Percentiles rank a stretch among this genome's conserved stretches.
Evolutionary conservation across 352 stramenopile species (phyloP).

Genomic region (Pseudoperonospora humuli): DNA sequence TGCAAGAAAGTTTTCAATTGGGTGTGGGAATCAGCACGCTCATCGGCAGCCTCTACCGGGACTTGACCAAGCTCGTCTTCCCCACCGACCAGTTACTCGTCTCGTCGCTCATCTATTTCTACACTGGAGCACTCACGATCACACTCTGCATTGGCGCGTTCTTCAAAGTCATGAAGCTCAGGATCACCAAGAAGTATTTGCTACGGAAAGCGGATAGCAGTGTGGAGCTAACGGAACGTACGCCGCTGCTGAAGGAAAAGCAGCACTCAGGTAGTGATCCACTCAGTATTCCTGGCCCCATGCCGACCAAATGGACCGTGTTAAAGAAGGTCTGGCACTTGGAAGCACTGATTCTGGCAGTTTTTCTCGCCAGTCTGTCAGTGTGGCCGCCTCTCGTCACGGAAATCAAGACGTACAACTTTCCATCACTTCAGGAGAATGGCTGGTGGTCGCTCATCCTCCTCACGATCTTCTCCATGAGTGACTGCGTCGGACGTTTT

Average conservation of each 20-base stretch:
- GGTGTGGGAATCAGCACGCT: conserved; percentile 74
- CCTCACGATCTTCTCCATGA: conserved; percentile 69
- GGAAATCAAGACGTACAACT: conserved; percentile 77
- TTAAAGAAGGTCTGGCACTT: conserved; percentile 58
- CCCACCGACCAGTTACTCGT: conserved; percentile 42
- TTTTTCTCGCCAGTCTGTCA: conserved; percentile 64
- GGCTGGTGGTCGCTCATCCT: conserved; percentile 81
- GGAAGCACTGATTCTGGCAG: conserved; percentile 56
- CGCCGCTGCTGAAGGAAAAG: conserved; percentile 30
- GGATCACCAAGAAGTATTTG: conserved; percentile 52
- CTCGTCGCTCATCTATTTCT: conserved; percentile 81
- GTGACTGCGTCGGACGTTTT: conserved; percentile 64
- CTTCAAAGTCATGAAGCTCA: conserved; percentile 49
- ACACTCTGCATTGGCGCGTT: conserved; percentile 69
- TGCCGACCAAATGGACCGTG: conserved; percentile 58
- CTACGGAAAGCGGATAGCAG: conserved; percentile 21
- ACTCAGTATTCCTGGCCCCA: conserved; percentile 3
- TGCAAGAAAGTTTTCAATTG: conserved; percentile 79
- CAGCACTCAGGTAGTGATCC: conserved; percentile 19
- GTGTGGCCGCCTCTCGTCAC: conserved; percentile 78
- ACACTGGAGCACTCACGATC: conserved; percentile 72
- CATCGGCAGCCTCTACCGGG: conserved; percentile 74
- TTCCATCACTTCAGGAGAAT: conserved; percentile 53
- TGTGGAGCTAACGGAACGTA: conserved; percentile 53
- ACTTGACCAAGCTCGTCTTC: conserved; percentile 79